Evolutionary conservation across 2,329 filamentous ascomycete species (phyloP).

Genomic region (Aureobasidium sp.): DNA sequence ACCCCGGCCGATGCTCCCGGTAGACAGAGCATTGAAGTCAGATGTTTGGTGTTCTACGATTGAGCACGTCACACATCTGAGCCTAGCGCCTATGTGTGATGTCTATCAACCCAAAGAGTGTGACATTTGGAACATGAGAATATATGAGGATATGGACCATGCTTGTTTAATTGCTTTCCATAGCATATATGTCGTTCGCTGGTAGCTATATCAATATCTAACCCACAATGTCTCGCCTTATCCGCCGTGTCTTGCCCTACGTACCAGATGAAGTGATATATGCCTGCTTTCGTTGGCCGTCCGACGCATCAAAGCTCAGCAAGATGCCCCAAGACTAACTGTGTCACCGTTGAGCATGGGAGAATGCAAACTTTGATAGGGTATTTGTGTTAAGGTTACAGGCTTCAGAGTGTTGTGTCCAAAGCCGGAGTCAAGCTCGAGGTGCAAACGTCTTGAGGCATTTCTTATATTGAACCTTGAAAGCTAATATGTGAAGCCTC

Average conservation of each 20-base stretch:
- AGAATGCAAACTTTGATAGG: neutral
- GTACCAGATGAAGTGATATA: neutral
- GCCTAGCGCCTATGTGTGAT: neutral
- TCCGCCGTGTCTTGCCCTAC: neutral
- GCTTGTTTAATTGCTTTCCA: neutral
- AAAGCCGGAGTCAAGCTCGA: slow-evolving; percentile 1
- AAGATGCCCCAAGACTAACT: neutral
- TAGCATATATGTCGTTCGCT: neutral
- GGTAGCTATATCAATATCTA: neutral
- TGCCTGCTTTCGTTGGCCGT: slow-evolving; percentile 6
- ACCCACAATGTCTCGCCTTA: neutral
- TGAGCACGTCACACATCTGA: neutral
- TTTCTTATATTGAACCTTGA: neutral
- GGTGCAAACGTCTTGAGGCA: neutral
- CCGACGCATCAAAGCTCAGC: neutral
- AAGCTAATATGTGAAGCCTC: neutral
- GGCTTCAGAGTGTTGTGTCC: neutral
- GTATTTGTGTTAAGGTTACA: slow-evolving; percentile 14
- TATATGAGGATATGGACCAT: neutral
- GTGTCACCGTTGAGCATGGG: neutral
- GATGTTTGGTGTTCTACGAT: slow-evolving; percentile 74
- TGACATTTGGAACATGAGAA: neutral
- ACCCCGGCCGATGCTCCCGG: slow-evolving; percentile 74
- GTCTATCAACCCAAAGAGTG: neutral
- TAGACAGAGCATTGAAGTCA: slow-evolving; percentile 66